Evolutionary conservation across 2,329 filamentous ascomycete species (phyloP).

Genomic region (Pestalotiopsis sp.): DNA sequence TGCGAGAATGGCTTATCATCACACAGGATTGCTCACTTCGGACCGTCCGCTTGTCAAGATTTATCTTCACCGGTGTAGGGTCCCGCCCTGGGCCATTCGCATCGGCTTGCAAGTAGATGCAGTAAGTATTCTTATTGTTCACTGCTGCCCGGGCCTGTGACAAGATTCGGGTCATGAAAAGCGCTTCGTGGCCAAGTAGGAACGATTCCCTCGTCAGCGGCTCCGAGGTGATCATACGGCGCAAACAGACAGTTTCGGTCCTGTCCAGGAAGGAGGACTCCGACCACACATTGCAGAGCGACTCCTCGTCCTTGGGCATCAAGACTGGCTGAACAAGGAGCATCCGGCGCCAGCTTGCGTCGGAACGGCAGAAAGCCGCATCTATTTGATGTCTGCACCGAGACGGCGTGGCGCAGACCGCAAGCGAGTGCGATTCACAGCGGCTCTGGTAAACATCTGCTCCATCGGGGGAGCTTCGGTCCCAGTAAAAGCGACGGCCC

Average conservation of each 20-base stretch:
- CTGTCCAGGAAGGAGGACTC: background rate
- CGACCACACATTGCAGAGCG: no score
- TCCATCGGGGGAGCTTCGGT: background rate
- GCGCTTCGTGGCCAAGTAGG: background rate
- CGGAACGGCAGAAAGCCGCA: background rate
- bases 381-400: background rate
- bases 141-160: background rate
- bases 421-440: background rate
- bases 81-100: background rate
- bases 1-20: background rate
- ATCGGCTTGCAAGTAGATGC: background rate
- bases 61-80: background rate
- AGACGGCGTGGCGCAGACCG: background rate
- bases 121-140: background rate
- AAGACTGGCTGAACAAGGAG: background rate
- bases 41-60: background rate
- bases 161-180: background rate
- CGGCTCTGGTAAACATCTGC: background rate
- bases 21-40: background rate
- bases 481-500: background rate
- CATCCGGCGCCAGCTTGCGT: constrained; percentile 8
- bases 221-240: background rate
- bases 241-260: background rate
- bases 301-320: background rate
- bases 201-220: background rate